Conservation (phyloP, 306 rosid species). For the Amphicarpaea edgeworthii region DNA sequence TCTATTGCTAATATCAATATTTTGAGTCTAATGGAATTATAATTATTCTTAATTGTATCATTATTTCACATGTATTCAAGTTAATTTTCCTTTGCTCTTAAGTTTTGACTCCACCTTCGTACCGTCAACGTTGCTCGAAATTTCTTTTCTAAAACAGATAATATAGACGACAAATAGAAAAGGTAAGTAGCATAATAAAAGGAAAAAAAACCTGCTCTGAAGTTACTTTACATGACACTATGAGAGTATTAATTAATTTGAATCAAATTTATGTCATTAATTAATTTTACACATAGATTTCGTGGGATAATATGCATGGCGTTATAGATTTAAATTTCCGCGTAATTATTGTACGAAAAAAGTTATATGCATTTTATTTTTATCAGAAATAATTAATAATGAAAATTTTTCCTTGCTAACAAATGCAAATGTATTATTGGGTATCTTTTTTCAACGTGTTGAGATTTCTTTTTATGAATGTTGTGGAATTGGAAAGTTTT, state of each 20-base stretch:
- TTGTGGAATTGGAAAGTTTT: background rate
- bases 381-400: background rate
- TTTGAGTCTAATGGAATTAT: background rate
- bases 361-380: too few relatives aligned
- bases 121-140: constrained; percentile 14
- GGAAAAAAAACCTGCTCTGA: too few relatives aligned
- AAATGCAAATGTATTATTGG: constrained; percentile 5
- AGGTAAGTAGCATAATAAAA: too few relatives aligned
- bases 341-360: too few relatives aligned
- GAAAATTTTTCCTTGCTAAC: background rate
- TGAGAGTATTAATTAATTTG: too few relatives aligned
- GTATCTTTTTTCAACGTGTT: background rate
- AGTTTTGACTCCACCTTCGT: background rate
- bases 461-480: constrained; percentile 16
- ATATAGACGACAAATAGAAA: too few relatives aligned
- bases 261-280: too few relatives aligned
- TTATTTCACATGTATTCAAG: constrained; percentile 32
- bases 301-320: too few relatives aligned
- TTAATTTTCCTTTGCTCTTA: background rate
- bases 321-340: too few relatives aligned
- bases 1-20: background rate
- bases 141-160: background rate
- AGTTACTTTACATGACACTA: too few relatives aligned
- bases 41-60: background rate
- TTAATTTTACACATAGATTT: too few relatives aligned